These are phyloP conservation scores for Rutstroemia sp. DNA, from an alignment of 2,329 filamentous ascomycete species.

Conservation along the genomic window DNA sequence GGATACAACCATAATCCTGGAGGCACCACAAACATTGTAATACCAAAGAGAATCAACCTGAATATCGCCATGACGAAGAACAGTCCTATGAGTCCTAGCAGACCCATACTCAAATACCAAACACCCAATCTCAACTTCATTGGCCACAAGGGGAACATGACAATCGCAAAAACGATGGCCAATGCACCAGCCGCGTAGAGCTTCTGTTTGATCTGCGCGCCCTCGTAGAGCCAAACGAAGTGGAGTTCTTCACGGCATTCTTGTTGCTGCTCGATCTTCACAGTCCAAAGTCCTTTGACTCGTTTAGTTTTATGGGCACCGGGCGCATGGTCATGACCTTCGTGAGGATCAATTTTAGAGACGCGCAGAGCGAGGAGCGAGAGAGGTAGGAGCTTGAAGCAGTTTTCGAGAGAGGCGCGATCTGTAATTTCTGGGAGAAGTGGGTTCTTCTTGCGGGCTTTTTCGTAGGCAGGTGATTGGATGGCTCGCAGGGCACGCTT, in stretches of 20 bases:
- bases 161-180: constrained; percentile 74
- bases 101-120: constrained; percentile 94
- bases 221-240: constrained; percentile 96
- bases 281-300: constrained; percentile 92
- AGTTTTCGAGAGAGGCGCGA: constrained; percentile 81
- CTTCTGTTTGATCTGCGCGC: constrained; percentile 88
- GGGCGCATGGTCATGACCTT: constrained; percentile 60
- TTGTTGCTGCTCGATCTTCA: constrained; percentile 93
- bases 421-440: constrained; percentile 83
- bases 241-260: constrained; percentile 82
- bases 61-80: constrained; percentile 99
- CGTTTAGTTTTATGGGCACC: constrained; percentile 71
- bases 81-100: constrained; percentile 79
- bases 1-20: constrained; percentile 98
- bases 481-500: constrained; percentile 92
- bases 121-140: constrained; percentile 84
- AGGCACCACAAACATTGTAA: constrained; percentile 77
- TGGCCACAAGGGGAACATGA: constrained; percentile 96
- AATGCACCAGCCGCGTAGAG: constrained; percentile 82
- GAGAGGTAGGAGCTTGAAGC: constrained; percentile 89
- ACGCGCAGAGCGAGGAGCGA: constrained; percentile 92
- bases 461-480: constrained; percentile 81
- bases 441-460: constrained; percentile 83
- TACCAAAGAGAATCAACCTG: constrained; percentile 79
- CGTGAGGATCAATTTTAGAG: constrained; percentile 69